These are phyloP conservation scores for Sorghum bicolor DNA, from an alignment of 176 grass and related monocot species.

Conservation along the genomic window Sorghum_bicolor_NCBIv3 NC_012870.2:14192001-14192500, in stretches of 20 bases:
- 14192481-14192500: background rate
- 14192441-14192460: background rate
- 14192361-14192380: background rate
- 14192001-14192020: background rate
- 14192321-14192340: background rate
- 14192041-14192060: slow-evolving; percentile 45
- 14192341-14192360: background rate
- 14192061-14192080: slow-evolving; percentile 65
- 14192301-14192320: background rate
- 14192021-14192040: background rate
- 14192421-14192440: background rate
- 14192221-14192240: background rate
- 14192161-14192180: slow-evolving; percentile 28
- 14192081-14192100: slow-evolving; percentile 74
- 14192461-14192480: background rate
- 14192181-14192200: slow-evolving; percentile 34
- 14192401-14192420: background rate
- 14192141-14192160: slow-evolving; percentile 45
- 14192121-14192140: slow-evolving; percentile 47
- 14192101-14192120: slow-evolving; percentile 80
- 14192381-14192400: background rate
- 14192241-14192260: background rate
- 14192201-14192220: slow-evolving; percentile 32
- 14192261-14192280: background rate
- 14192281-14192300: background rate